Conservation (phyloP, 257 asterid species). For the Solanum paucissectum region DNA sequence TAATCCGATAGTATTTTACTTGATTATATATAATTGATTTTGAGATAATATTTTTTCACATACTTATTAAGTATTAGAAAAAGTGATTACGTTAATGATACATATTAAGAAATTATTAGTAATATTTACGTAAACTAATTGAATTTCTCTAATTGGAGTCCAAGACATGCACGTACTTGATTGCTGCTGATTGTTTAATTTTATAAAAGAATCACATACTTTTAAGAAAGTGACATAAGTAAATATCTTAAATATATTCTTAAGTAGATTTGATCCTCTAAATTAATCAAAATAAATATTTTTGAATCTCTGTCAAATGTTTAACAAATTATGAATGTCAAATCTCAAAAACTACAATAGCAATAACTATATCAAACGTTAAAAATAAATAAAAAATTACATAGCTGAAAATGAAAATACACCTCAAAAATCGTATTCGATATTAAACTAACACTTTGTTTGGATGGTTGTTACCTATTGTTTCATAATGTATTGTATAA, state of each 20-base stretch:
- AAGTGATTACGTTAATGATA: too few species aligned
- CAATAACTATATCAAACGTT: background rate
- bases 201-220: background rate
- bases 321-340: background rate
- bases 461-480: too few species aligned
- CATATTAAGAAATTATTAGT: background rate
- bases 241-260: too few species aligned
- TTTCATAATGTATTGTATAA: too few species aligned
- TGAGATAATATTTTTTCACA: too few species aligned
- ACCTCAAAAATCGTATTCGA: background rate
- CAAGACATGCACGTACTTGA: background rate
- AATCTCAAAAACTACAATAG: background rate
- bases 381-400: too few species aligned
- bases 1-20: rapidly evolving
- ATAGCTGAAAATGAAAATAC: background rate
- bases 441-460: too few species aligned
- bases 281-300: too few species aligned
- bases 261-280: too few species aligned
- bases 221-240: background rate
- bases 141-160: background rate
- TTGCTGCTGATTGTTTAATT: background rate
- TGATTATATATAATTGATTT: too few species aligned
- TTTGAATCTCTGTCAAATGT: background rate
- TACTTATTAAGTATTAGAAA: too few species aligned
- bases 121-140: background rate